Percentiles rank a stretch among this genome's conserved stretches.
Conservation (phyloP, 2,329 filamentous ascomycete genomes). For the Geosmithia morbida region DNA sequence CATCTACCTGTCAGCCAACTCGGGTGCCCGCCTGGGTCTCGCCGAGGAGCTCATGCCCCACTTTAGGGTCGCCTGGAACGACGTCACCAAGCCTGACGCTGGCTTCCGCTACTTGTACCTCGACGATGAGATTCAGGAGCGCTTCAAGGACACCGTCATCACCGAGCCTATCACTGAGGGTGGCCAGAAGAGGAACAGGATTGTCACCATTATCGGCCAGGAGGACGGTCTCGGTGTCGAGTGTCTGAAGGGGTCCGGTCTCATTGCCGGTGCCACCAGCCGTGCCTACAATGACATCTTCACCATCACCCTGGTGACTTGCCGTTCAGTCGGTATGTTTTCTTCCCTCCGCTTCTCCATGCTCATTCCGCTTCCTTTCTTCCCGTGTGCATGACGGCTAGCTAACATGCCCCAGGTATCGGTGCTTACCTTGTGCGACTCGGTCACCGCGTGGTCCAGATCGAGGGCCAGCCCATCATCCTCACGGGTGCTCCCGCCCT, state of each 20-base stretch:
- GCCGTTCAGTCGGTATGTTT: constrained; percentile 76
- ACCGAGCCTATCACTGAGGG: constrained; percentile 78
- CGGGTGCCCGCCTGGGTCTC: constrained; percentile 90
- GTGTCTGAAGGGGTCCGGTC: constrained; percentile 89
- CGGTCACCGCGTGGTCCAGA: constrained; percentile 95
- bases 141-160: constrained; percentile 60
- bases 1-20: constrained; percentile 97
- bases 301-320: constrained; percentile 93
- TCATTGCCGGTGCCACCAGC: constrained; percentile 95
- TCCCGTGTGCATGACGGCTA: too few relatives aligned
- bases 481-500: constrained; percentile 92
- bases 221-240: constrained; percentile 97
- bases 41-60: constrained; percentile 94
- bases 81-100: constrained; percentile 61
- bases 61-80: constrained; percentile 96
- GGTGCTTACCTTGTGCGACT: constrained; percentile 97
- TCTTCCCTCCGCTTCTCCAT: constrained; percentile 1
- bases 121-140: constrained; percentile 70
- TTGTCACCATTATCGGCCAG: constrained; percentile 80
- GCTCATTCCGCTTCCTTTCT: constrained; percentile 6
- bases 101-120: constrained; percentile 98
- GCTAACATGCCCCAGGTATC: constrained; percentile 46
- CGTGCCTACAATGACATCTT: constrained; percentile 98
- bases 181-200: constrained; percentile 85
- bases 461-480: constrained; percentile 97